Base-by-base conservation (phyloP, 768 basidiomycete species). In the Naganishia randhawae region DNA sequence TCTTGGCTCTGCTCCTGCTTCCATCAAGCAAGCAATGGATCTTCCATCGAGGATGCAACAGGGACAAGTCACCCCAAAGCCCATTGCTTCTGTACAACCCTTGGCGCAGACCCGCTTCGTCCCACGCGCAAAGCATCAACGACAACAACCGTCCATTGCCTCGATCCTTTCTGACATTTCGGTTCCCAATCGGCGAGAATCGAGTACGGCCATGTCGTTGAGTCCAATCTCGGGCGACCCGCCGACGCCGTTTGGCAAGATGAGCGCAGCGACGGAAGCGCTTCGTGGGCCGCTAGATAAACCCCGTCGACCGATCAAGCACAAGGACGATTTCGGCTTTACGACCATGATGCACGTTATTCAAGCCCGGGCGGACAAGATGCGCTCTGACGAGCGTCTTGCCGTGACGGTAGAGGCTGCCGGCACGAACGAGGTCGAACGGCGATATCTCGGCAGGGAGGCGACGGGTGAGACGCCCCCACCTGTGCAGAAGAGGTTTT, bases 341-440 rank as follows among this genome's bases (percentile, higher is more conserved):
- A 81, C 85, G 9, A 84, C 87, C 62, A 92, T 96, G 90, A 84
- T 96, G 84, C 88, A 90, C 29, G 83, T 94, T 50, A 92, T 96
- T 65, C 88, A 92, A n/a, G 74, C 76, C 39, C 61, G 77, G 39
- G 75, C 78, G 22, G n/a, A 54, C 25, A n/a, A 11, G 29, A 66
- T 42, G 42, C 53, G 65, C 32, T 14, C 25, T 11, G 39, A n/a
- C 57, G 25, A 61, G 29, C 17, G 16, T 25, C 10, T 9, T 9
- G 57, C 61, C 45, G 32, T 25, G 45, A 33, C 25, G 29, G 50
- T 53, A 14, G 61, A 51, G 41, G 35, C 37, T 16, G 64, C 29
- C 32, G 22, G 53, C 57, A n/a, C 63, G 52, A 74, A 80, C 41
- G 73, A 73, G 35, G 73, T 77, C n/a, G 70, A 76, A 41, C 68